phyloP scores from a whole-genome alignment of 257 asterid species.

The Solanum pimpinellifolium region DNA sequence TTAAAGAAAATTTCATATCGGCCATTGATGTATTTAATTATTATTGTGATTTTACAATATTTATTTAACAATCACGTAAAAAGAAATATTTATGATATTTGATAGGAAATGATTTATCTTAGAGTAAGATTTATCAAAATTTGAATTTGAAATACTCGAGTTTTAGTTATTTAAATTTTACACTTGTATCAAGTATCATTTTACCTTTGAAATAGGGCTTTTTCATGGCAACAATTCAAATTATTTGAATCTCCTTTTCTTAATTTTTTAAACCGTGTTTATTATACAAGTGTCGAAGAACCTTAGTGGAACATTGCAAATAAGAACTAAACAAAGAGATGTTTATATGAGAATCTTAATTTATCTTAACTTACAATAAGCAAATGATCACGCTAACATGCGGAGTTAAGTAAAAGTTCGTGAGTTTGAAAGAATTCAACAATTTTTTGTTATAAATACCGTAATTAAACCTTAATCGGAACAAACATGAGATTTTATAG shows the following conservation, averaged over 20 bases:
- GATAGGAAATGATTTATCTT: not conserved
- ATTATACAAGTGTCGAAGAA: not conserved
- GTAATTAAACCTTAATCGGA: not conserved
- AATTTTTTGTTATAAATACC: accelerated
- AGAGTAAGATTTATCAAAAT: not conserved
- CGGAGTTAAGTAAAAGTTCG: no score
- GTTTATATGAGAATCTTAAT: not conserved
- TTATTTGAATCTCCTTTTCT: not conserved
- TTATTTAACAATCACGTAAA: not conserved
- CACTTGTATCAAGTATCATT: not conserved
- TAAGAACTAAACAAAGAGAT: not conserved
- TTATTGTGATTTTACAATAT: not conserved
- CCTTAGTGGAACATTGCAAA: not conserved
- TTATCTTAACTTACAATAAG: not conserved
- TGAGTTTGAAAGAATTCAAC: accelerated
- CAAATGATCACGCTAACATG: no score
- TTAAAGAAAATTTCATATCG: not conserved
- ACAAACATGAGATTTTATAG: not conserved
- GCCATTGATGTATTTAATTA: not conserved
- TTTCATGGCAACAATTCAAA: not conserved
- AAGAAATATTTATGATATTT: not conserved
- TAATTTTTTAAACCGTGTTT: not conserved
- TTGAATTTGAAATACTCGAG: not conserved
- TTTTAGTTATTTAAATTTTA: not conserved
- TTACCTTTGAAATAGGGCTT: not conserved